Conservation (phyloP, 2,329 filamentous ascomycete genomes). For the Penicillium rolfsii region DNA sequence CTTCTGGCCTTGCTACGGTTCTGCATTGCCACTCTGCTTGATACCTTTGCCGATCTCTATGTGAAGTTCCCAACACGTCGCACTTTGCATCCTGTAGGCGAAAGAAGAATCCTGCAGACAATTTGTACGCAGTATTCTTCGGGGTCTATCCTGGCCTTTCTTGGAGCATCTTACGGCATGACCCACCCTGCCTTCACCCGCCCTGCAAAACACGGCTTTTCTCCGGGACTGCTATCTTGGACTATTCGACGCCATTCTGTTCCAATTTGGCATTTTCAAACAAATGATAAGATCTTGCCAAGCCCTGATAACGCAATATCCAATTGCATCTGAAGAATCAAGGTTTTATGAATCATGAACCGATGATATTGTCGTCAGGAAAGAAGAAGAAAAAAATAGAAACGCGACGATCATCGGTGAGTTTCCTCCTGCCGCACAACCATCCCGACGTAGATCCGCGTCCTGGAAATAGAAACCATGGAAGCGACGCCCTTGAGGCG, state of each 20-base stretch:
- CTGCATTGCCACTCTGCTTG: neutral
- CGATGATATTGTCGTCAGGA: neutral
- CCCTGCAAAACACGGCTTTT: neutral
- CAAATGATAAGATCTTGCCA: neutral
- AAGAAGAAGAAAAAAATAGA: neutral
- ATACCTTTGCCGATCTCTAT: neutral
- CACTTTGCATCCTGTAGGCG: neutral
- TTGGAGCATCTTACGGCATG: too few relatives aligned
- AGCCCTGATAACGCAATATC: neutral
- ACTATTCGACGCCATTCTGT: neutral
- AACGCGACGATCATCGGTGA: neutral
- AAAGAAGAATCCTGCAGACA: neutral
- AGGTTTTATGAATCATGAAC: neutral
- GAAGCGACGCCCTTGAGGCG: slow-evolving; percentile 1
- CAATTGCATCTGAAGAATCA: neutral
- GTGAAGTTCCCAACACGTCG: neutral
- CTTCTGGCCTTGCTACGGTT: neutral
- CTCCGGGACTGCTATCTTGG: neutral
- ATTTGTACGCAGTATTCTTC: neutral
- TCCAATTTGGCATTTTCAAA: neutral
- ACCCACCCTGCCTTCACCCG: neutral
- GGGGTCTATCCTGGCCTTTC: neutral
- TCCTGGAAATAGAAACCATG: neutral
- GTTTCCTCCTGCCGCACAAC: neutral
- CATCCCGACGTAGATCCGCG: neutral